phyloP scores from a whole-genome alignment of 176 grass and related monocot species.

The Hsuehochloa calcarea region DNA sequence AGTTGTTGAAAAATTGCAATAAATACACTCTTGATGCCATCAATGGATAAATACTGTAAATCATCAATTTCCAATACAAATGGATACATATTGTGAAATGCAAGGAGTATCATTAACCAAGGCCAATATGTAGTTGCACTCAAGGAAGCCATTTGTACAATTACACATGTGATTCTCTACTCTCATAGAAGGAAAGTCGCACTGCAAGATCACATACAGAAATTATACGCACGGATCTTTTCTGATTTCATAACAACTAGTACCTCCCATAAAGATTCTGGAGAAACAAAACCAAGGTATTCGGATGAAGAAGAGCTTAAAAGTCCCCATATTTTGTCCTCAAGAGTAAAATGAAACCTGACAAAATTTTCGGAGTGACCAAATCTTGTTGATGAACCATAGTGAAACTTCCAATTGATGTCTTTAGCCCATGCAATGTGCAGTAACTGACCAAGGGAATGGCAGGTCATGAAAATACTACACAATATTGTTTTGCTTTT shows the following conservation, averaged over 20 bases:
- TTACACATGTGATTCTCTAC: too few species aligned
- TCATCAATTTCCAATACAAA: too few species aligned
- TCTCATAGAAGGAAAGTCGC: too few species aligned
- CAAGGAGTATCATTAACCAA: too few species aligned
- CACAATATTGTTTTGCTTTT: slow-evolving; percentile 8
- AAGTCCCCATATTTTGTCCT: slow-evolving; percentile 49
- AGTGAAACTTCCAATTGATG: slow-evolving; percentile 23
- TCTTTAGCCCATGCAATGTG: slow-evolving; percentile 48
- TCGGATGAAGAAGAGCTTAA: slow-evolving; percentile 56
- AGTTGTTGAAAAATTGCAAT: too few species aligned
- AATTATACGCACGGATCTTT: too few species aligned
- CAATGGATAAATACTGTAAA: too few species aligned
- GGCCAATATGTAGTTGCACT: background rate
- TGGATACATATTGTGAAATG: too few species aligned
- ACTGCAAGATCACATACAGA: too few species aligned
- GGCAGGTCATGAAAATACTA: background rate
- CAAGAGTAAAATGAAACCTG: slow-evolving; percentile 30
- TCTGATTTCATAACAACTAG: too few species aligned
- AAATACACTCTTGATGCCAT: too few species aligned
- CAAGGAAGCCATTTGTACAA: background rate
- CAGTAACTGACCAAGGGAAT: slow-evolving; percentile 29
- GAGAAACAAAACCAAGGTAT: slow-evolving; percentile 33
- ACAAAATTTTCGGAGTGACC: slow-evolving; percentile 22
- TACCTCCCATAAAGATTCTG: slow-evolving; percentile 92
- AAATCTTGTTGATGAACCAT: slow-evolving; percentile 35